phyloP scores from a whole-genome alignment of 345 rosid species.

The Gossypium rotundifolium region DNA sequence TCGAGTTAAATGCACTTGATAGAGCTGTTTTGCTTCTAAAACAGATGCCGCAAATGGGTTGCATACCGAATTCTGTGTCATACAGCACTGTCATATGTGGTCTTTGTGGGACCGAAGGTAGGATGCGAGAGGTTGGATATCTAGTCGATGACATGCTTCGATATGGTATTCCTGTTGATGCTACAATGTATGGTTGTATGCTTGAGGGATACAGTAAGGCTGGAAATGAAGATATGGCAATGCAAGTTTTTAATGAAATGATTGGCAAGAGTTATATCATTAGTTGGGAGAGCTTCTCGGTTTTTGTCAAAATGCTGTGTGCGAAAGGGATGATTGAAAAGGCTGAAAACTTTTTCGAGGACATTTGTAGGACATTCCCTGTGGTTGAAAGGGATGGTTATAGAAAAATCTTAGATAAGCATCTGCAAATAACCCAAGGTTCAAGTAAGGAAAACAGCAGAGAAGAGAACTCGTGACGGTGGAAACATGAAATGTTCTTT shows the following conservation, averaged over 20 bases:
- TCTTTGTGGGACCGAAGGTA: slow-evolving; percentile 22
- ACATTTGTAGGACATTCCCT: slow-evolving; percentile 16
- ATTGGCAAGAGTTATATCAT: slow-evolving; percentile 18
- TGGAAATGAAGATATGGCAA: slow-evolving; percentile 22
- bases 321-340: slow-evolving; percentile 12
- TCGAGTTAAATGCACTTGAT: slow-evolving; percentile 21
- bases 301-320: slow-evolving; percentile 19
- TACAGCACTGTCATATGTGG: slow-evolving; percentile 24
- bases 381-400: not conserved
- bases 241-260: slow-evolving; percentile 18
- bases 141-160: slow-evolving; percentile 24
- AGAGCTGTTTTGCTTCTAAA: slow-evolving; percentile 24
- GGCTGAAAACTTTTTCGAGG: slow-evolving; percentile 20
- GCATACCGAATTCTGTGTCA: slow-evolving; percentile 25
- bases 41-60: slow-evolving; percentile 25
- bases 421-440: not conserved
- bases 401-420: slow-evolving; percentile 6
- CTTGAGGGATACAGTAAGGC: slow-evolving; percentile 23
- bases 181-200: slow-evolving; percentile 22
- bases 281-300: slow-evolving; percentile 21
- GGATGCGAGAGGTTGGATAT: slow-evolving; percentile 26
- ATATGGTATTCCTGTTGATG: slow-evolving; percentile 19
- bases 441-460: not conserved
- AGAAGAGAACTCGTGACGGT: not conserved
- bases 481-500: not conserved